These are phyloP conservation scores for Fraxinus cuspidata DNA, from an alignment of 257 asterid genomes.

Conservation along the genomic window DNA sequence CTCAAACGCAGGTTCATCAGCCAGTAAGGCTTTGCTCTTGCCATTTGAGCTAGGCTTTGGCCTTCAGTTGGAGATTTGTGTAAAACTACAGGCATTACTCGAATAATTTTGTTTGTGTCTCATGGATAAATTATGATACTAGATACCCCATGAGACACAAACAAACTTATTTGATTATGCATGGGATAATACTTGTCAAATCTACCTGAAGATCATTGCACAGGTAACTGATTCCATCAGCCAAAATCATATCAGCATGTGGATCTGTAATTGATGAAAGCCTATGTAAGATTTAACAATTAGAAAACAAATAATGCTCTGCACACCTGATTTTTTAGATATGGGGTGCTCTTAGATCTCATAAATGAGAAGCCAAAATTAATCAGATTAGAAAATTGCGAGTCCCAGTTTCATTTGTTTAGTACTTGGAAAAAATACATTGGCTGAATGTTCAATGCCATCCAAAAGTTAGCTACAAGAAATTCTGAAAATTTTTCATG, in stretches of 20 bases:
- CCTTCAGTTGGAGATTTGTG: too few relatives aligned
- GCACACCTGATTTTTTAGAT: slow-evolving; percentile 2
- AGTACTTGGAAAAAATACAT: neutral
- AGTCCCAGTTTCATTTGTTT: neutral
- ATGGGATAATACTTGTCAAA: slow-evolving; percentile 21
- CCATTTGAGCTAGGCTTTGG: too few relatives aligned
- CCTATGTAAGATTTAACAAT: slow-evolving; percentile 22
- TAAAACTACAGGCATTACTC: neutral
- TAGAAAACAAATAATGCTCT: slow-evolving; percentile 6
- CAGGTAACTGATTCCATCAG: slow-evolving; percentile 51
- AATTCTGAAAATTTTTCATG: neutral
- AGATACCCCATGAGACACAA: slow-evolving; percentile 15
- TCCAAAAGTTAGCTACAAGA: neutral
- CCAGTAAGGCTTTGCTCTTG: too few relatives aligned
- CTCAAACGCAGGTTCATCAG: too few relatives aligned
- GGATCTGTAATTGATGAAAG: slow-evolving; percentile 42
- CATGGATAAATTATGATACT: neutral
- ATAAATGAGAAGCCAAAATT: slow-evolving; percentile 1
- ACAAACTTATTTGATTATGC: slow-evolving; percentile 1
- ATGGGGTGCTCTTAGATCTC: slow-evolving; percentile 7
- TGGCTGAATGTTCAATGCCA: neutral
- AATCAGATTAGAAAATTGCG: neutral
- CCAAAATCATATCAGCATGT: slow-evolving; percentile 52
- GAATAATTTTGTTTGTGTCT: neutral
- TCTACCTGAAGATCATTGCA: slow-evolving; percentile 57